Percentiles rank a stretch among this genome's conserved stretches.
These are phyloP conservation scores for Rhynchosporium graminicola DNA, from an alignment of 2,329 filamentous ascomycete species.

Conservation along the genomic window DNA sequence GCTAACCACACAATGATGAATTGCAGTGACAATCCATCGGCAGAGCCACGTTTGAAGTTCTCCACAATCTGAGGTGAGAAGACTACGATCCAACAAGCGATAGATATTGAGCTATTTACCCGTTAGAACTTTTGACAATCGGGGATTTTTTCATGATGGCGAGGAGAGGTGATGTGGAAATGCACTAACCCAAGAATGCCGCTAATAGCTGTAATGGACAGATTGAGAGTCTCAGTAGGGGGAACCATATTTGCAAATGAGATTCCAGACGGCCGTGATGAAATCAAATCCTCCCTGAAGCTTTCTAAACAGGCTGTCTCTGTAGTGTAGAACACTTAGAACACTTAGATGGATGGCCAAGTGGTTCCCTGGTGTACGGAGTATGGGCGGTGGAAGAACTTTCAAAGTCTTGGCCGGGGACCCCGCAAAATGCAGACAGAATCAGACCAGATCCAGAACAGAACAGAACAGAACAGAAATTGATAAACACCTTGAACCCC, in stretches of 20 bases:
- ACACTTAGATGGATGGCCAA: not conserved
- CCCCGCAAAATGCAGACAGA: constrained; percentile 1
- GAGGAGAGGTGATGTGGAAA: not conserved
- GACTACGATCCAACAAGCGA: constrained; percentile 93
- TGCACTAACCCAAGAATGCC: constrained; percentile 77
- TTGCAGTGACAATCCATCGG: constrained; percentile 84
- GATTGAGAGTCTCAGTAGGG: constrained; percentile 57
- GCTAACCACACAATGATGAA: constrained; percentile 93
- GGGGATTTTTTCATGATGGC: not conserved
- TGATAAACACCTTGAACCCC: not conserved
- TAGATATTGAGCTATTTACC: constrained; percentile 76
- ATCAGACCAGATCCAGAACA: constrained; percentile 1
- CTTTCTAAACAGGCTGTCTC: no score
- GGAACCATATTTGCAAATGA: constrained; percentile 43
- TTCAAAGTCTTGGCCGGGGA: constrained; percentile 8
- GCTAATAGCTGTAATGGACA: constrained; percentile 88
- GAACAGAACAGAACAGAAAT: not conserved
- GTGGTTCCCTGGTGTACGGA: not conserved
- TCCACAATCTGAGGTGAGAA: constrained; percentile 97
- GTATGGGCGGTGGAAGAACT: not conserved
- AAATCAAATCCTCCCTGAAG: no score
- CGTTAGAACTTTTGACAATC: constrained; percentile 21
- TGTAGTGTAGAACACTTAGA: no score
- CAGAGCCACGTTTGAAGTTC: constrained; percentile 82
- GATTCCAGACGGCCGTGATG: not conserved